Conservation (phyloP, 2,329 filamentous ascomycete species). For the Aspergillus melleus region DNA sequence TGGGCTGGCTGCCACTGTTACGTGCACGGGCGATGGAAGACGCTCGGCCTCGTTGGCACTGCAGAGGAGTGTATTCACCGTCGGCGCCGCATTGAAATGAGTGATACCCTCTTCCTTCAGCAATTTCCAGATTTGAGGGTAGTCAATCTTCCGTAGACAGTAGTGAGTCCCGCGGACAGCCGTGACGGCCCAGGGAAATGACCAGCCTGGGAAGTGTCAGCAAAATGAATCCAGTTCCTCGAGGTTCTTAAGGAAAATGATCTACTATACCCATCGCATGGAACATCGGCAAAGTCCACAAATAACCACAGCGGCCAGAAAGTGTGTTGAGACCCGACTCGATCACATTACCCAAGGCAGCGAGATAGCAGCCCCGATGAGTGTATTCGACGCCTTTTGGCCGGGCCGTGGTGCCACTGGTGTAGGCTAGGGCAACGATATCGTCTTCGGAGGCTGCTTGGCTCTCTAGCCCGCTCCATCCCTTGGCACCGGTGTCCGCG, state of each 20-base stretch:
- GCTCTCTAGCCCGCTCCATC: conserved; percentile 74
- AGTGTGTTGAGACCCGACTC: conserved; percentile 80
- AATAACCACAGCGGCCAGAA: conserved; percentile 71
- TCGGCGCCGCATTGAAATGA: conserved; percentile 94
- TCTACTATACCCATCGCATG: conserved; percentile 56
- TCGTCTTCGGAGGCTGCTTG: conserved; percentile 75
- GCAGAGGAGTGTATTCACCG: conserved; percentile 92
- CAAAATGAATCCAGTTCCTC: conserved; percentile 23
- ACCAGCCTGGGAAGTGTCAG: conserved; percentile 58
- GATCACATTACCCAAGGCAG: conserved; percentile 79
- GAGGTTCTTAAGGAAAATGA: neutral
- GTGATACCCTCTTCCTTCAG: conserved; percentile 85
- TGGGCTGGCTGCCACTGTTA: conserved; percentile 90
- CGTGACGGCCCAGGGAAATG: conserved; percentile 90
- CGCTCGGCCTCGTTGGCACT: conserved; percentile 71
- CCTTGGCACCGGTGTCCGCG: conserved; percentile 60
- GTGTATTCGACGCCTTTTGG: conserved; percentile 95
- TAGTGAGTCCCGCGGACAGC: conserved; percentile 93
- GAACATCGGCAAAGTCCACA: conserved; percentile 93
- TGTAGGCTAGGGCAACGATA: conserved; percentile 86
- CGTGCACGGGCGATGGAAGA: conserved; percentile 70
- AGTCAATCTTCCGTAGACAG: conserved; percentile 92
- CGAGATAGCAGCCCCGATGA: conserved; percentile 83
- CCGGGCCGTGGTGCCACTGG: conserved; percentile 84
- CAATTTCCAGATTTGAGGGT: conserved; percentile 85